Conservation (phyloP, 805 yeast genomes). For the Teunomyces panamensis region DNA sequence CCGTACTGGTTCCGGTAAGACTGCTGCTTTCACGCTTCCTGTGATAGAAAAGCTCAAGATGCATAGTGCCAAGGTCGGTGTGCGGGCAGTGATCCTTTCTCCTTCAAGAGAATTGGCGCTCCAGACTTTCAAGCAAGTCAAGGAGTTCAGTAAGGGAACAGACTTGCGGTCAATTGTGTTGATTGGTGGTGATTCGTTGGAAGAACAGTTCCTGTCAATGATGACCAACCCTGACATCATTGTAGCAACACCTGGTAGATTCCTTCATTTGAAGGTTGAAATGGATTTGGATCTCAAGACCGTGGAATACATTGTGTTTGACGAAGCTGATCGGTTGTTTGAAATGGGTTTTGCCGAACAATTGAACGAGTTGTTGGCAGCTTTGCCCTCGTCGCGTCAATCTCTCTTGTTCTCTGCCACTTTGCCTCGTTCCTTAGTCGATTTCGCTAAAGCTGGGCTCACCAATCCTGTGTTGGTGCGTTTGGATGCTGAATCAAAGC, state of each 20-base stretch:
- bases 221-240: constrained; percentile 92
- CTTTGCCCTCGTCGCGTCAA: constrained; percentile 81
- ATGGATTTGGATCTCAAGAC: constrained; percentile 83
- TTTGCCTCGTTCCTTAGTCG: constrained; percentile 85
- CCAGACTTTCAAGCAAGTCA: constrained; percentile 85
- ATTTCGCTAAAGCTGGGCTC: constrained; percentile 96
- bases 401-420: constrained; percentile 93
- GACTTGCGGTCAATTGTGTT: constrained; percentile 76
- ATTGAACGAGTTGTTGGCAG: constrained; percentile 79
- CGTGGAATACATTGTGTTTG: constrained; percentile 89
- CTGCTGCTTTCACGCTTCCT: constrained; percentile 94
- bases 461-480: constrained; percentile 89
- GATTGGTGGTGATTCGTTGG: constrained; percentile 98
- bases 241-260: constrained; percentile 97
- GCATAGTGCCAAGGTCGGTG: constrained; percentile 85
- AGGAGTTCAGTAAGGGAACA: constrained; percentile 82
- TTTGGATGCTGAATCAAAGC: constrained; percentile 87
- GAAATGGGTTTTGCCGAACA: constrained; percentile 97
- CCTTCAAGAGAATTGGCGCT: constrained; percentile 96
- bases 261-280: constrained; percentile 91
- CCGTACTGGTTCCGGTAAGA: constrained; percentile 97
- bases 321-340: constrained; percentile 94
- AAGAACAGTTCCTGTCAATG: constrained; percentile 92
- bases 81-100: constrained; percentile 81
- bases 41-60: constrained; percentile 78